Evolutionary conservation across 164 flowering plant genomes (phyloP).

Genomic region (Vitis rotundifolia): DNA sequence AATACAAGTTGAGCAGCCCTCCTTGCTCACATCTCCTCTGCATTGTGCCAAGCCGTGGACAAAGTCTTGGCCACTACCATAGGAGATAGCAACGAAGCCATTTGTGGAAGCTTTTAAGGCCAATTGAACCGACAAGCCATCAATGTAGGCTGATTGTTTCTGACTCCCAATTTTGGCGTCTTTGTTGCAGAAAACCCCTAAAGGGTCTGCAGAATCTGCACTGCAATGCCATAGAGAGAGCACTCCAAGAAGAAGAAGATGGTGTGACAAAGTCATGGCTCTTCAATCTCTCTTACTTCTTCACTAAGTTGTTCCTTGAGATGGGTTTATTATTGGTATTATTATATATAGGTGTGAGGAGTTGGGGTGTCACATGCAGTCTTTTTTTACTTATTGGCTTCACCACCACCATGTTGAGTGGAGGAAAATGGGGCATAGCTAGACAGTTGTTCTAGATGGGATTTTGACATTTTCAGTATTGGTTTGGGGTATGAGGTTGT

Average conservation of each 20-base stretch:
- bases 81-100: slow-evolving; percentile 32
- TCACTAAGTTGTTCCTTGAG: too few relatives aligned
- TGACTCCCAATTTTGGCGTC: slow-evolving; percentile 13
- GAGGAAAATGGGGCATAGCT: too few relatives aligned
- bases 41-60: slow-evolving; percentile 62
- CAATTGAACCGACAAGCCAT: slow-evolving; percentile 24
- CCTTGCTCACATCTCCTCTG: slow-evolving; percentile 47
- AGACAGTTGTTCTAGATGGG: too few relatives aligned
- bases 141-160: slow-evolving; percentile 32
- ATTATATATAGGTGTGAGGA: too few relatives aligned
- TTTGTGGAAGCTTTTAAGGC: slow-evolving; percentile 14
- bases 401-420: too few relatives aligned
- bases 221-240: slow-evolving; percentile 10
- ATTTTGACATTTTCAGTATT: too few relatives aligned
- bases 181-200: slow-evolving; percentile 33
- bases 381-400: too few relatives aligned
- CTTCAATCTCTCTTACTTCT: too few relatives aligned
- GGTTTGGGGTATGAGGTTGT: too few relatives aligned
- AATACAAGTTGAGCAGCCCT: slow-evolving; percentile 49
- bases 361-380: too few relatives aligned
- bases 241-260: slow-evolving; percentile 7
- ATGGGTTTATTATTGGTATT: too few relatives aligned
- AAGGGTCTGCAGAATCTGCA: slow-evolving; percentile 18
- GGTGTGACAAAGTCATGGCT: not conserved
- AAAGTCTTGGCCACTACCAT: slow-evolving; percentile 21